Conservation (phyloP, 257 asterid genomes). For the Nicotiana paniculata region DNA sequence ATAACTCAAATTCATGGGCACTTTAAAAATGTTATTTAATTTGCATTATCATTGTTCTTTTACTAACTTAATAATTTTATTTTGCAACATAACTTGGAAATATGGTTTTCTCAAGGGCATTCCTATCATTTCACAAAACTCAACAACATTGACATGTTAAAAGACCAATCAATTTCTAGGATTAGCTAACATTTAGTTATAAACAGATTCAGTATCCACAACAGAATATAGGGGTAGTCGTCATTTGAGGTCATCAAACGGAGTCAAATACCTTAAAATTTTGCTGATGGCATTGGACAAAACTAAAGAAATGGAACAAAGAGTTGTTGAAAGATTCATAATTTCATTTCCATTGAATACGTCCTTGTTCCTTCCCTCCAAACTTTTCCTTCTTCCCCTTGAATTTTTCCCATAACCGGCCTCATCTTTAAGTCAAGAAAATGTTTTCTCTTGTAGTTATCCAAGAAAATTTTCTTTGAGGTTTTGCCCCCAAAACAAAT, state of each 20-base stretch:
- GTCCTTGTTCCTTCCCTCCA: not conserved
- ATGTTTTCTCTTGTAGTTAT: slow-evolving; percentile 3
- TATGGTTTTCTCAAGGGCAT: no score
- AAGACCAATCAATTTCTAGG: not conserved
- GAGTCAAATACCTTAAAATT: not conserved
- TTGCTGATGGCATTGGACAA: not conserved
- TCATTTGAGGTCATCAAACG: not conserved
- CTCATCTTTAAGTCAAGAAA: not conserved
- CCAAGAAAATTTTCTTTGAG: not conserved
- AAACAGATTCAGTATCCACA: not conserved
- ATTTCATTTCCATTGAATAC: not conserved
- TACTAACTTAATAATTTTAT: no score
- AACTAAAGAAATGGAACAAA: not conserved
- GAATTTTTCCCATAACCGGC: not conserved
- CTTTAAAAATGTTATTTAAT: no score
- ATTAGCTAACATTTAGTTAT: not conserved
- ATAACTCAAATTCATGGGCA: no score
- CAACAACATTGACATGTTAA: not conserved
- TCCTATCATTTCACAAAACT: no score
- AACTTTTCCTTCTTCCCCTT: not conserved
- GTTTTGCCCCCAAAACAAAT: not conserved
- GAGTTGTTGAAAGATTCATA: not conserved
- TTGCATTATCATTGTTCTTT: no score
- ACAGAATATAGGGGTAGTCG: not conserved
- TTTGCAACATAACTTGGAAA: no score